These are phyloP conservation scores for Glonium stellatum DNA, from an alignment of 495 filamentous ascomycete species.

Conservation along the genomic window DNA sequence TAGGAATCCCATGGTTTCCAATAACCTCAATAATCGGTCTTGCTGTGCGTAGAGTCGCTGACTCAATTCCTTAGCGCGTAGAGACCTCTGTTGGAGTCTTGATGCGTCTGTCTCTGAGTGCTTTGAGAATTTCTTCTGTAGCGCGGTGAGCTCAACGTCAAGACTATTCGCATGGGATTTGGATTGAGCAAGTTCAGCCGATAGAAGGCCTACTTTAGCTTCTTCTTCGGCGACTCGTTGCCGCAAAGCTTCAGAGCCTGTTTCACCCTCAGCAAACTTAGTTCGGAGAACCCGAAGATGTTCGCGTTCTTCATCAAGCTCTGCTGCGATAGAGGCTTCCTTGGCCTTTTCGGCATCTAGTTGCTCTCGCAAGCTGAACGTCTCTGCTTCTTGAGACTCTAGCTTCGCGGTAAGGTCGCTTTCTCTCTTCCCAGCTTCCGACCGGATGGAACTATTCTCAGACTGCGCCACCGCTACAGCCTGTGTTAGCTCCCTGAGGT, in stretches of 20 bases:
- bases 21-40: constrained; percentile 64
- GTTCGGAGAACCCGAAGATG: constrained; percentile 58
- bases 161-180: constrained; percentile 58
- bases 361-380: constrained; percentile 34
- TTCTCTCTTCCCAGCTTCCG: constrained; percentile 26
- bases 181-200: constrained; percentile 58
- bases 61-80: constrained; percentile 71
- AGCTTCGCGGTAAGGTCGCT: constrained; percentile 20
- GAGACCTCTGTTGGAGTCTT: constrained; percentile 56
- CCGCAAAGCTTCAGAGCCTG: constrained; percentile 66
- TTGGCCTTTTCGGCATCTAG: constrained; percentile 53
- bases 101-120: constrained; percentile 39
- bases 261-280: constrained; percentile 70
- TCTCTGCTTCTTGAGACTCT: constrained; percentile 15
- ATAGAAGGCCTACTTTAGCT: constrained; percentile 49
- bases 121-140: constrained; percentile 48
- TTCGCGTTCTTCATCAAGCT: constrained; percentile 59
- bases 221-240: constrained; percentile 66
- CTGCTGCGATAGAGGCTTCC: constrained; percentile 49
- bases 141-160: constrained; percentile 52
- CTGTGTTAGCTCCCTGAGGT: constrained; percentile 33
- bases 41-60: constrained; percentile 71
- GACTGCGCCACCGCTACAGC: constrained; percentile 35
- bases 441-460: constrained; percentile 33
- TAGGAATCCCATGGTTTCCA: constrained; percentile 79